Conservation (phyloP, 2,329 filamentous ascomycete genomes). For the Claviceps paspali region DNA sequence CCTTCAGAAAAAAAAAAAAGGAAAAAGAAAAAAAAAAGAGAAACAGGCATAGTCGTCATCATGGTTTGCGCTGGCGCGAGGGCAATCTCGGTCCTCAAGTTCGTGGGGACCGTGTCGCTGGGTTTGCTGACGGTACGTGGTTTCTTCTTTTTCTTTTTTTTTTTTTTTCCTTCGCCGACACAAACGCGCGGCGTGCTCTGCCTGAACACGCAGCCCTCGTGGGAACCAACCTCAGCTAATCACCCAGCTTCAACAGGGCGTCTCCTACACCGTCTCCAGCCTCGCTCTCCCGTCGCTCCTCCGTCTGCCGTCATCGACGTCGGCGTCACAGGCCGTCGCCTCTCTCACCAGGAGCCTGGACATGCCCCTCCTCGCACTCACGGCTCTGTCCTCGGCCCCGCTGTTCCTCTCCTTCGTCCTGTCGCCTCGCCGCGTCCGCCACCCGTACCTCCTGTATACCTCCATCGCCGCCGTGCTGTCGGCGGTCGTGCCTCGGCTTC, state of each 20-base stretch:
- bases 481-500: constrained; percentile 33
- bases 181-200: too few relatives aligned
- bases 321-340: constrained; percentile 55
- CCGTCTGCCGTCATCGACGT: constrained; percentile 59
- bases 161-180: too few relatives aligned
- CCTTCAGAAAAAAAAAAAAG: background rate
- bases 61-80: constrained; percentile 46
- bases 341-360: constrained; percentile 49
- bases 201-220: too few relatives aligned
- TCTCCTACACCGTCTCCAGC: constrained; percentile 70
- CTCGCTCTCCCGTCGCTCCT: constrained; percentile 69
- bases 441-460: constrained; percentile 86
- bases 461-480: constrained; percentile 52
- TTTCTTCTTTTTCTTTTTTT: background rate
- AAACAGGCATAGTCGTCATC: too few relatives aligned
- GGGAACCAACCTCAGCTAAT: constrained; percentile 1
- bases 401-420: constrained; percentile 65
- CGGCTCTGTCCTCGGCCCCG: constrained; percentile 52
- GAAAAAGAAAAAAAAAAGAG: background rate
- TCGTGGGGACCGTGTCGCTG: constrained; percentile 79
- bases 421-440: constrained; percentile 58
- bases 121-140: constrained; percentile 68
- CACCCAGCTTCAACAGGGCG: constrained; percentile 42
- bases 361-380: constrained; percentile 50
- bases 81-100: constrained; percentile 64